Evolutionary conservation across 1,284 basidiomycete species (phyloP).

Genomic region (Phaffia rhodozyma): DNA sequence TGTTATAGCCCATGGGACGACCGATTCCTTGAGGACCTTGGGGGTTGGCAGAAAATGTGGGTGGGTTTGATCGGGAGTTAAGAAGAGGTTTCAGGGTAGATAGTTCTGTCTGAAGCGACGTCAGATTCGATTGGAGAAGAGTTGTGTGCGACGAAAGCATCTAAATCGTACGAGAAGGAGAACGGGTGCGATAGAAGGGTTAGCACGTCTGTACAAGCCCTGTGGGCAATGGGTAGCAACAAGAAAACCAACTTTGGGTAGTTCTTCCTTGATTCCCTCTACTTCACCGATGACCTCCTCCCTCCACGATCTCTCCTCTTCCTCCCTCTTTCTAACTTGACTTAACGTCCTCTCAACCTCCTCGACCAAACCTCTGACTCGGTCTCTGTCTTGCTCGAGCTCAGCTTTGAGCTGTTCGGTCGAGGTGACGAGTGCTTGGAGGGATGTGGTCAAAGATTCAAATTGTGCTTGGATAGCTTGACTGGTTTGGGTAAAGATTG

Average conservation of each 20-base stretch:
- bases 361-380: constrained; percentile 61
- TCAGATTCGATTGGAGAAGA: constrained; percentile 43
- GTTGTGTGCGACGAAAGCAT: constrained; percentile 93
- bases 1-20: constrained; percentile 29
- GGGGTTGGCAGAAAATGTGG: constrained; percentile 26
- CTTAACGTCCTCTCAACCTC: constrained; percentile 68
- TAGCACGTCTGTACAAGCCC: background rate
- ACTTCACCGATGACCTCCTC: constrained; percentile 84
- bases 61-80: constrained; percentile 57
- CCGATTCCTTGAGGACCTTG: constrained; percentile 32
- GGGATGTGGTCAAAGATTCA: constrained; percentile 51
- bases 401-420: constrained; percentile 64
- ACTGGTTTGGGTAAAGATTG: constrained; percentile 80
- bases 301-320: constrained; percentile 74
- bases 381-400: constrained; percentile 70
- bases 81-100: constrained; percentile 88
- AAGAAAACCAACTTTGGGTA: constrained; percentile 58
- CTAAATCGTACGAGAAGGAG: constrained; percentile 37
- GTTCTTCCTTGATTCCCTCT: constrained; percentile 74
- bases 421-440: constrained; percentile 42
- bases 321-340: constrained; percentile 65
- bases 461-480: constrained; percentile 79
- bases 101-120: constrained; percentile 78
- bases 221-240: background rate
- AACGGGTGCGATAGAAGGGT: background rate